Evolutionary conservation across 176 grass and related monocot genomes (phyloP).

Genomic region (Triticum monococcum): DNA sequence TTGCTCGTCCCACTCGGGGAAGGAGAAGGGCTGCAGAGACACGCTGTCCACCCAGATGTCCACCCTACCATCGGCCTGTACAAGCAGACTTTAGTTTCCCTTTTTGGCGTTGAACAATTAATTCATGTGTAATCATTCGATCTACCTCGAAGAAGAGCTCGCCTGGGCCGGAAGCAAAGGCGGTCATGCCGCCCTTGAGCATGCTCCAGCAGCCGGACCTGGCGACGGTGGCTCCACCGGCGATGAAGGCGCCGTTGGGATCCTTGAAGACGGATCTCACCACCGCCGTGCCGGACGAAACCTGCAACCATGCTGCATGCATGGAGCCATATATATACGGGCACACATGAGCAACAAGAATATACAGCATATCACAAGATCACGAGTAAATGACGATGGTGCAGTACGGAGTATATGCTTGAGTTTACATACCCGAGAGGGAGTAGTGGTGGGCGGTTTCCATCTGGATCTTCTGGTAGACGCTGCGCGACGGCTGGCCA

Average conservation of each 20-base stretch:
- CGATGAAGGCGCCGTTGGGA: conserved; percentile 20
- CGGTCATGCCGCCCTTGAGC: conserved; percentile 85
- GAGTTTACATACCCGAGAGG: conserved; percentile 56
- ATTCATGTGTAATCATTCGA: background rate
- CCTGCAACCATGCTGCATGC: conserved; percentile 58
- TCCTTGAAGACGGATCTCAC: conserved; percentile 53
- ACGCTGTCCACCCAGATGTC: conserved; percentile 86
- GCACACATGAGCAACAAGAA: no score
- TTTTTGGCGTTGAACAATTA: no score
- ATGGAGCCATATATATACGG: background rate
- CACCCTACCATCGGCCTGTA: conserved; percentile 41
- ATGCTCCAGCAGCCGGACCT: conserved; percentile 74
- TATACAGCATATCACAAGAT: no score
- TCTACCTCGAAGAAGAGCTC: conserved; percentile 70
- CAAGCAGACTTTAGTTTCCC: background rate
- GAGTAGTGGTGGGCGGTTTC: conserved; percentile 46
- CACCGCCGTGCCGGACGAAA: conserved; percentile 33
- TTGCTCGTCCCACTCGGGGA: conserved; percentile 66
- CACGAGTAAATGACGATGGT: background rate
- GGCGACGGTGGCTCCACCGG: conserved; percentile 34
- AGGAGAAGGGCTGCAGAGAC: conserved; percentile 77
- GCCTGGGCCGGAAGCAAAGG: conserved; percentile 42
- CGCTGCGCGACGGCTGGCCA: conserved; percentile 36
- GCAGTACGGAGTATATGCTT: no score
- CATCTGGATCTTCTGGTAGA: conserved; percentile 64